A percentile compares a stretch with the other conserved stretches of the same genome.
Evolutionary conservation across 257 asterid species (phyloP).

Genomic region (Scutellaria barbata): DNA sequence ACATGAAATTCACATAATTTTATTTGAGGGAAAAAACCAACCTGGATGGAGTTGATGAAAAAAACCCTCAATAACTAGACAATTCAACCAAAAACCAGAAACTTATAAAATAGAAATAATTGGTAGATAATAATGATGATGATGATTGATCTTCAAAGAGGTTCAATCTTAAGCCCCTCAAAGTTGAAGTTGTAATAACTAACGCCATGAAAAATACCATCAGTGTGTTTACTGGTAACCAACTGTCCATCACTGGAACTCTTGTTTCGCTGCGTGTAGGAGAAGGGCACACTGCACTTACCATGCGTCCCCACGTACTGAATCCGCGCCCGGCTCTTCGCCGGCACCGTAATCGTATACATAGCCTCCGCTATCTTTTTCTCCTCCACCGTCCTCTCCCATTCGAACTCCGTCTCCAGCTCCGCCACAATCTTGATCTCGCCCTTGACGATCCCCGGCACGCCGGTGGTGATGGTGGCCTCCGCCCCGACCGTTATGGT

Average conservation of each 20-base stretch:
- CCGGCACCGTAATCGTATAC: background rate
- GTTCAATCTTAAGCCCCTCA: background rate
- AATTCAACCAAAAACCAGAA: too few relatives aligned
- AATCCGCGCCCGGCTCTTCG: background rate
- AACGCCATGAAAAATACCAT: background rate
- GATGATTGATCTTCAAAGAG: background rate
- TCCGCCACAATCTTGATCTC: background rate
- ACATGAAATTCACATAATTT: too few relatives aligned
- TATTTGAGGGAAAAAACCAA: slow-evolving; percentile 7
- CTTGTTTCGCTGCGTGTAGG: background rate
- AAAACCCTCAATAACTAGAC: background rate
- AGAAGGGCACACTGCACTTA: background rate
- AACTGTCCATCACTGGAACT: background rate
- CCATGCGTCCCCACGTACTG: background rate
- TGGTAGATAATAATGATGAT: background rate
- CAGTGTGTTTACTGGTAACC: background rate
- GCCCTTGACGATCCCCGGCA: background rate
- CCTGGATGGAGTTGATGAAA: background rate
- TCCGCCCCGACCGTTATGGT: background rate
- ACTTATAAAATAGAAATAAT: too few relatives aligned
- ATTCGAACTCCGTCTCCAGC: background rate
- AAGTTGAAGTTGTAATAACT: background rate
- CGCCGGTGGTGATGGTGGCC: background rate
- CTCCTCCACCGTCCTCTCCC: background rate
- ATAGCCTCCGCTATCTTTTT: background rate